Percentiles rank a stretch among this genome's conserved stretches.
Conservation (phyloP, 352 stramenopile genomes). For the Pilasporangium apinafurcum region DNA sequence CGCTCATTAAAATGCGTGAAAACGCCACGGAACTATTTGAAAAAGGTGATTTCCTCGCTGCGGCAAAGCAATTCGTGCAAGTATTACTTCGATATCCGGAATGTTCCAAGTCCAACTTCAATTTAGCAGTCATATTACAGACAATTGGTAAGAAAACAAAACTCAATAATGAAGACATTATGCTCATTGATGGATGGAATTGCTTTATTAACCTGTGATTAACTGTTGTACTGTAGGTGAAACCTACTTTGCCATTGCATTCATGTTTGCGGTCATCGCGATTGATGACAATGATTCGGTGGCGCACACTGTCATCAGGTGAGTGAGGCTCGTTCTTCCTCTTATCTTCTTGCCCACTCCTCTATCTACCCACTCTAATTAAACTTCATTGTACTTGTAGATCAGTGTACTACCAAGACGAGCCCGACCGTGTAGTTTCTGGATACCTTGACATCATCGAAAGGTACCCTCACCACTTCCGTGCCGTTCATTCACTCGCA, state of each 20-base stretch:
- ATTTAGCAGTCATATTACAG: slow-evolving; percentile 70
- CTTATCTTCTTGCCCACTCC: no score
- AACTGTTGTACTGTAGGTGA: slow-evolving; percentile 22
- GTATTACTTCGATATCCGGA: slow-evolving; percentile 38
- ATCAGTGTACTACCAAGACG: slow-evolving; percentile 52
- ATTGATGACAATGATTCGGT: slow-evolving; percentile 62
- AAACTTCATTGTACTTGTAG: slow-evolving; percentile 10
- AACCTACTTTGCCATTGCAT: slow-evolving; percentile 54
- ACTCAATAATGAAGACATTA: background rate
- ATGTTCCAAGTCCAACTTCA: slow-evolving; percentile 69
- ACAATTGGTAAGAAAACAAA: slow-evolving; percentile 29
- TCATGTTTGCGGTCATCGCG: slow-evolving; percentile 67
- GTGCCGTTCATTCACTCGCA: slow-evolving; percentile 56
- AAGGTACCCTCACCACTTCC: slow-evolving; percentile 29
- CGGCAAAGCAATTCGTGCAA: slow-evolving; percentile 35
- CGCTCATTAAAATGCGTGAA: slow-evolving; percentile 41
- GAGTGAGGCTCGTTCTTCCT: background rate
- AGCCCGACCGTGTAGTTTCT: slow-evolving; percentile 40
- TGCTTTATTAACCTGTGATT: background rate
- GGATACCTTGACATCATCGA: slow-evolving; percentile 46
- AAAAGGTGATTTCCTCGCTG: slow-evolving; percentile 35
- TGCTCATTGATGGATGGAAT: background rate
- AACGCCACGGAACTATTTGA: slow-evolving; percentile 40
- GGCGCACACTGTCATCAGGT: slow-evolving; percentile 72
- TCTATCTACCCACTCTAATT: background rate